A percentile compares a stretch with the other conserved stretches of the same genome.
These are phyloP conservation scores for Exophiala phaeomuriformis DNA, from an alignment of 2,329 filamentous ascomycete genomes.

Conservation along the genomic window DNA sequence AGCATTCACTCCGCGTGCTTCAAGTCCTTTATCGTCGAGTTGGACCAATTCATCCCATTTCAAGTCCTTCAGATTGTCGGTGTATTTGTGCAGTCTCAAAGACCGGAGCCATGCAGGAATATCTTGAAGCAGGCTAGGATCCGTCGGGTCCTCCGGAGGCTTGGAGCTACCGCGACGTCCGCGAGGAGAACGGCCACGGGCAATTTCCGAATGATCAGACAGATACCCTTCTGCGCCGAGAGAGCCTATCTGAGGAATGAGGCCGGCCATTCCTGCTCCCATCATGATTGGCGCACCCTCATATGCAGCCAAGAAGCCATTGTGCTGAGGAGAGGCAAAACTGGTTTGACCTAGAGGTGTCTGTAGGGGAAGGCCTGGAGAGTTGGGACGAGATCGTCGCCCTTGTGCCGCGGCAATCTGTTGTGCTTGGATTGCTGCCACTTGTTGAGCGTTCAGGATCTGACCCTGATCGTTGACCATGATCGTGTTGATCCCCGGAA, in stretches of 20 bases:
- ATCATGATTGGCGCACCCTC: constrained; percentile 66
- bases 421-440: constrained; percentile 71
- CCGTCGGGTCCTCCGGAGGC: constrained; percentile 94
- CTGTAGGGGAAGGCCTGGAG: constrained; percentile 79
- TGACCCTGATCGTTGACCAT: constrained; percentile 95
- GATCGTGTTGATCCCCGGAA: constrained; percentile 70
- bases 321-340: constrained; percentile 85
- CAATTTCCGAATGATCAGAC: constrained; percentile 88
- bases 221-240: constrained; percentile 76
- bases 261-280: constrained; percentile 61
- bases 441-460: constrained; percentile 74
- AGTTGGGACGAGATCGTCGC: constrained; percentile 78
- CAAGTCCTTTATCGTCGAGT: constrained; percentile 85
- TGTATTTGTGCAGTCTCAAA: constrained; percentile 95
- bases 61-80: constrained; percentile 93
- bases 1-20: constrained; percentile 89
- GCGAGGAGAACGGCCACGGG: constrained; percentile 81
- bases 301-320: constrained; percentile 86
- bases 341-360: constrained; percentile 32
- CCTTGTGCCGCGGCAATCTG: constrained; percentile 51
- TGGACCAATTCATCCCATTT: constrained; percentile 91
- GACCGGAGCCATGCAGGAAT: constrained; percentile 95
- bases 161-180: constrained; percentile 91
- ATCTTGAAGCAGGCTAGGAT: constrained; percentile 81
- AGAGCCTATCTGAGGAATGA: constrained; percentile 57